Conservation (phyloP, 1,139 yeast genomes). For the Suhomyces bribrorum region DNA sequence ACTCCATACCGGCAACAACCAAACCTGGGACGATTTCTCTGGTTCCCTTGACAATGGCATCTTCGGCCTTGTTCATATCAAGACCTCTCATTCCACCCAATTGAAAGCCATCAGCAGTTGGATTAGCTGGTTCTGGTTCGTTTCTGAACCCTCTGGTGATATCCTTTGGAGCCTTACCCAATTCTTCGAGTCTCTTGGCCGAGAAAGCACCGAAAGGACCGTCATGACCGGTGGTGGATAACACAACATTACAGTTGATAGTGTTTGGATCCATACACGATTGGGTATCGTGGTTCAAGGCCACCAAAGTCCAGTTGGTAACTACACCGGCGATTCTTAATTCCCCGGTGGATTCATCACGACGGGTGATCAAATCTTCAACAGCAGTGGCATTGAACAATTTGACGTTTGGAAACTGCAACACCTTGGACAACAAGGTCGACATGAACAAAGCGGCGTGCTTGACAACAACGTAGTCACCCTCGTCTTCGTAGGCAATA, state of each 20-base stretch:
- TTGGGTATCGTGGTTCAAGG: conserved; percentile 75
- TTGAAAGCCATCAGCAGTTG: conserved; percentile 43
- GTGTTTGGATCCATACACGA: conserved; percentile 87
- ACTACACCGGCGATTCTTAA: conserved; percentile 77
- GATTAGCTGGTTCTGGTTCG: conserved; percentile 11
- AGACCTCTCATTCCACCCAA: conserved; percentile 77
- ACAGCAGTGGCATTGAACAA: conserved; percentile 81
- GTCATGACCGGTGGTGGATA: conserved; percentile 79
- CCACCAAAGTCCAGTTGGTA: conserved; percentile 79
- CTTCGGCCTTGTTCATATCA: conserved; percentile 80
- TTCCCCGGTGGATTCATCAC: conserved; percentile 54
- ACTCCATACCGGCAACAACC: conserved; percentile 80
- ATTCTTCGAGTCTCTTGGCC: conserved; percentile 49
- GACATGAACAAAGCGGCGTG: conserved; percentile 81
- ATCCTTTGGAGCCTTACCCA: conserved; percentile 31
- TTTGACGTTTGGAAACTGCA: conserved; percentile 72
- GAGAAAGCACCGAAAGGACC: conserved; percentile 87
- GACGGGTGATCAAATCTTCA: conserved; percentile 76
- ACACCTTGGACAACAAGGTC: conserved; percentile 67
- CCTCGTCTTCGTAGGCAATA: conserved; percentile 74
- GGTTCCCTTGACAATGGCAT: conserved; percentile 70
- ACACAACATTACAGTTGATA: conserved; percentile 67
- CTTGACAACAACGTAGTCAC: conserved; percentile 76
- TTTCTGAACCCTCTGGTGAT: conserved; percentile 19
- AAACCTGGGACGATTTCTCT: conserved; percentile 71